phyloP scores from a whole-genome alignment of 2,329 filamentous ascomycete species.

The Hypoxylon sp. region DNA sequence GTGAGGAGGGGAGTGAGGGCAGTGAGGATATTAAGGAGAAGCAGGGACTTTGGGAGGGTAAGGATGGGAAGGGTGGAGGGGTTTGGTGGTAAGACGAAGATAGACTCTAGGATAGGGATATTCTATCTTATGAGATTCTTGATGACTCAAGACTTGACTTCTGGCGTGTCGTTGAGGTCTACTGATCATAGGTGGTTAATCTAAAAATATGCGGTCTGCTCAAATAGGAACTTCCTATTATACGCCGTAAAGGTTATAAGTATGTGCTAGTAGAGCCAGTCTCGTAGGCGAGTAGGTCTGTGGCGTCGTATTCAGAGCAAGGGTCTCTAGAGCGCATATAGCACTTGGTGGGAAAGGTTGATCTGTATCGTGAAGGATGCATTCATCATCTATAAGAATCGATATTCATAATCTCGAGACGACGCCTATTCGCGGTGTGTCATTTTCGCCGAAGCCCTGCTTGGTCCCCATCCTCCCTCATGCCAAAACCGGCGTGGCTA shows the following conservation, averaged over 20 bases:
- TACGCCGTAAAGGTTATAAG: too few species aligned
- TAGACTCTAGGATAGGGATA: not conserved
- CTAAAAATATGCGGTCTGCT: not conserved
- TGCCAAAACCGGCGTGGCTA: not conserved
- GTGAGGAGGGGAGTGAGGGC: constrained; percentile 36
- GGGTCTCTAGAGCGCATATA: not conserved
- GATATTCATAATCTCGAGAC: not conserved
- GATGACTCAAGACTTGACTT: not conserved
- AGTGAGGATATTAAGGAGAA: constrained; percentile 52
- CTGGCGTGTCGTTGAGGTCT: not conserved
- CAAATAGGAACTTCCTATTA: too few species aligned
- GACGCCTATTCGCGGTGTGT: not conserved
- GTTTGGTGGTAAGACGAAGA: constrained; percentile 56
- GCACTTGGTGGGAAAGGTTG: not conserved
- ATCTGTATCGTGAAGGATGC: not conserved
- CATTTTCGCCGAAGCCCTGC: not conserved
- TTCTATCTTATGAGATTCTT: not conserved
- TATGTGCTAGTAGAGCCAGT: not conserved
- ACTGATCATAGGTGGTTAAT: not conserved
- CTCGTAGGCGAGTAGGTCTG: not conserved
- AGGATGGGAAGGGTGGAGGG: constrained; percentile 56
- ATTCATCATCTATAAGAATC: not conserved
- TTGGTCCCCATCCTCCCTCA: not conserved
- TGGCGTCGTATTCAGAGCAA: not conserved
- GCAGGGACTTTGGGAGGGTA: constrained; percentile 42